Evolutionary conservation across 23 red algal species (phyloP), one percentile per base, ranked within the genome.

Genomic region (Chondrus crispus): DNA sequence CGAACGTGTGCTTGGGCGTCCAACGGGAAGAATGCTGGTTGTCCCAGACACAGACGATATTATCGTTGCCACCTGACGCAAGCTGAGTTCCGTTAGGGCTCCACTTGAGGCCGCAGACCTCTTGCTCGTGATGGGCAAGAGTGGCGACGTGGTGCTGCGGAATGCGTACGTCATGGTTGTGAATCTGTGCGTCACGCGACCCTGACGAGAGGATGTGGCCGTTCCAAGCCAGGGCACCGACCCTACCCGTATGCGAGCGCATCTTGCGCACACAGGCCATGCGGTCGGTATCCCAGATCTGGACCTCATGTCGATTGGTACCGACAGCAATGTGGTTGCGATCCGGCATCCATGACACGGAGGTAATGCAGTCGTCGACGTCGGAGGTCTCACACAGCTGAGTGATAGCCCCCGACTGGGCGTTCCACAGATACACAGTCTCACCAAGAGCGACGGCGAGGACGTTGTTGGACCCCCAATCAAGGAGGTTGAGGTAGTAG

Each of bases 71-170:
- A 38, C 97, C 97, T 3, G 97, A 96, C 20, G 97, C 97, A 48
- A 99, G 71, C 48, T 96, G 94, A 46, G 85, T 92, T 26, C 97
- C 97, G 58, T 99, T 93, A 5, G 95, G 81, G 49, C 79, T 96
- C 97, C 97, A 99, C 84, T 99, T 93, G 44, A 99, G 82, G 14
- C 97, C 97, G 74, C 97, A 99, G 22, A 99, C 87, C 81, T 98
- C 96, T 82, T 99, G 97, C 53, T 88, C 62, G 64, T 99, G 97
- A 39, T 80, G 77, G 51, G 49, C 52, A 5, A 99, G 78, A 3
- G 93, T 95, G 53, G 89, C 85, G 19, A 94, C 75, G 47, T 95
- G 91, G 64, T 99, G 97, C 29, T 94, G 45, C 22, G 85, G 88
- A 26, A 91, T 58, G 26, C 97, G 94, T 13, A 96, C 94, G 38